Conservation (phyloP, 1,284 basidiomycete genomes). For the Apiotrichum domesticum region DNA sequence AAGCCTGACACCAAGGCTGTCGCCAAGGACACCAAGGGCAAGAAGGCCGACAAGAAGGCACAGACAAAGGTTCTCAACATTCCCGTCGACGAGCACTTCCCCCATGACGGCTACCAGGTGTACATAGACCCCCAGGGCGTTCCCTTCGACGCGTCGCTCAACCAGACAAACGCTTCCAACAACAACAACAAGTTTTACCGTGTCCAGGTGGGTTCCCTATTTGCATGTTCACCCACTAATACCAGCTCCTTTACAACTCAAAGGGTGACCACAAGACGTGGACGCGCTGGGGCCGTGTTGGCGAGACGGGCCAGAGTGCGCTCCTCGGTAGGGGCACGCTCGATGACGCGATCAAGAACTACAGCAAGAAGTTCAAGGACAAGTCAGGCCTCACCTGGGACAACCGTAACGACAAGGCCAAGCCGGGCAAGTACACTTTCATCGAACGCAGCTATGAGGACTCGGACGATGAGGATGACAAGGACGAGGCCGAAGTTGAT, state of each 20-base stretch:
- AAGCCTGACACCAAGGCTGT: neutral
- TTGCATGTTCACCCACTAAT: neutral
- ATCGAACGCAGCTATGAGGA: conserved; percentile 19
- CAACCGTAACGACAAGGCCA: conserved; percentile 4
- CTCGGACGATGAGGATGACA: conserved; percentile 11
- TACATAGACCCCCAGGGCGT: conserved; percentile 48
- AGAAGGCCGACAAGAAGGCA: neutral
- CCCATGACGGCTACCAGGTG: conserved; percentile 49
- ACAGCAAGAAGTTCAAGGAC: conserved; percentile 20
- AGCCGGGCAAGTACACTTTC: conserved; percentile 17
- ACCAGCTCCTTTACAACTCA: conserved; percentile 4
- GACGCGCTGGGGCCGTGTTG: conserved; percentile 22
- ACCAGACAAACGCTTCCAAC: conserved; percentile 59
- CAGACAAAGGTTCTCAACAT: neutral
- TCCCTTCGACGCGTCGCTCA: conserved; percentile 64
- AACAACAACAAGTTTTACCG: conserved; percentile 58
- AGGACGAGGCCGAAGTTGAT: neutral
- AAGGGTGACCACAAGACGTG: conserved; percentile 6
- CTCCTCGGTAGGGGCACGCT: conserved; percentile 6
- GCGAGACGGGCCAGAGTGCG: conserved; percentile 12
- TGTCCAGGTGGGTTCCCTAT: conserved; percentile 9
- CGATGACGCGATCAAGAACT: conserved; percentile 5
- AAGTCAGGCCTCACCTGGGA: conserved; percentile 17
- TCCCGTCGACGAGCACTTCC: conserved; percentile 11
- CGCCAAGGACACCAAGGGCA: neutral